Evolutionary conservation across 495 filamentous ascomycete species (phyloP), one percentile per base, ranked within the genome.

Genomic region (Arthonia radiata): DNA sequence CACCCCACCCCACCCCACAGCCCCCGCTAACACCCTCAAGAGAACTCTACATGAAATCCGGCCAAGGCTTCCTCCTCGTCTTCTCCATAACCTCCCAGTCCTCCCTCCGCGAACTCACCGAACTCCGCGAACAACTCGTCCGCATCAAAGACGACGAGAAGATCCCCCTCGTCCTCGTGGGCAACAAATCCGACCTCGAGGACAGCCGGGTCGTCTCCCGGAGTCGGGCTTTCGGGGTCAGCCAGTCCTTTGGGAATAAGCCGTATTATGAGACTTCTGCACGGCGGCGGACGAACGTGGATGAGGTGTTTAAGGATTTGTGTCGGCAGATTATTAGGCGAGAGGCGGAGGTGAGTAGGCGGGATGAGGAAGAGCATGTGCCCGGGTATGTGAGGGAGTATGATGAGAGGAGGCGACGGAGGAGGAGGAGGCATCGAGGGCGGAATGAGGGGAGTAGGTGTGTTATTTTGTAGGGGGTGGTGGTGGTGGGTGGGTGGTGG

Each of bases 241-340:
- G 73, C 11, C 76, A 89, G 40, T 68, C 58, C 39, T 97, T 86
- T 86, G 73, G 72, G 22, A 68, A 70, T 36, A 76, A 74, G 15
- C 89, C 86, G 2, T 93, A 93, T 47, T 94, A 94, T 45, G 86
- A 97, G 54, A 75, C 86, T 14, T 79, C 70, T 28, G 86, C 86
- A 22, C 60, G 82, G 28, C 66, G 76, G 38, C 50, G 57, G 56
- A 70, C 71, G 31, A 94, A 97, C 39, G 89, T 97, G 10, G 79
- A 93, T 40, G 83, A 94, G 44, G 78, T 86, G 23, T 97, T 93
- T 50, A 54, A 80, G 37, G 80, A 94, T 48, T 64, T 93, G 37
- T 91, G 80, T 44, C 61, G 79, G 29, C 82, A 92, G 51, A 89
- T 93, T 50, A 73, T 92, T 24, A 61, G 63, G 29, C 75, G 67